Base-by-base conservation (phyloP, 495 filamentous ascomycete genomes). In the Trichoderma asperelloides region DNA sequence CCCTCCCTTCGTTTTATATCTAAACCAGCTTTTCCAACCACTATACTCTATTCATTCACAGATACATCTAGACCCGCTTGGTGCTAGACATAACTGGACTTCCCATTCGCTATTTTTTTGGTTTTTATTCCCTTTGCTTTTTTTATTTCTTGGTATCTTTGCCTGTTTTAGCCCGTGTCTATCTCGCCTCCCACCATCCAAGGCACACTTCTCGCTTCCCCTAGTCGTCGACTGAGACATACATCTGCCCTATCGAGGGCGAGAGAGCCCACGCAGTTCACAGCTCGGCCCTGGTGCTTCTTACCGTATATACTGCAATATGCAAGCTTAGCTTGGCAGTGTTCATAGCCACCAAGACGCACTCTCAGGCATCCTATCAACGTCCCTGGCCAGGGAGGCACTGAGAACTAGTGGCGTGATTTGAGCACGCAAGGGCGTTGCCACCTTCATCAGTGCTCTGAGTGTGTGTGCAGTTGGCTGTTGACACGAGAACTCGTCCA, bases 171-270 rank as follows among this genome's bases (percentile, higher is more conserved):
- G 33, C 33, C 30, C 33, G 33, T 37, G 33, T 8, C 33, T 37
- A 37, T 8, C 33, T 37, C 55, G 15, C 23, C 55, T 60, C 55
- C 27, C 55, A 13, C 23, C 55, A 60, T 60, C 27, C 55, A 60
- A 13, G 3, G 16, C 23, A 60, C 27, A 13, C 55, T n/a, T 60
- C 27, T 27, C 23, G 27, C 55, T 9, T 25, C 25, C 16, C 23
- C 55, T 13, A 21, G 15, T 25, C 15, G 9, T 12, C 55, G 23
- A 60, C 55, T 60, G 27, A 60, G 55, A 60, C 55, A 60, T 60
- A 60, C 55, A 30, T 30, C 55, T 60, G 16, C 8, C 55, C 25
- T 51, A 60, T 60, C 55, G 55, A 60, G 55, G 55, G 55, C 55
- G 55, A 25, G 27, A 60, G 25, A 60, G 55, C 55, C 21, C 23